Conservation (phyloP, 2,329 filamentous ascomycete genomes). For the Cladosporium sp. region DNA sequence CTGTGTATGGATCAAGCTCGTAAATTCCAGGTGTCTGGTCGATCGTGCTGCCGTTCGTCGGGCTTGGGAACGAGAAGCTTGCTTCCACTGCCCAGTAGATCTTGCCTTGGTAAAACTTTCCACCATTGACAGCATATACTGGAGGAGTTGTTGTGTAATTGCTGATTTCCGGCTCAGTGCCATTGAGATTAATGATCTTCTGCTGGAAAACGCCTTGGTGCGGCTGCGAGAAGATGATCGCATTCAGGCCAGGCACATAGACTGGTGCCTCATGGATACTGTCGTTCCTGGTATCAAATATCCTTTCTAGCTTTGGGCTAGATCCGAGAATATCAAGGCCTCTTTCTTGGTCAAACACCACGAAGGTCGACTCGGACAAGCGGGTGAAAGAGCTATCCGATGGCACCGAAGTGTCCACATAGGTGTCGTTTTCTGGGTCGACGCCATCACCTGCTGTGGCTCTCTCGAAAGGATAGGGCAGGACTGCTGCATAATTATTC, state of each 20-base stretch:
- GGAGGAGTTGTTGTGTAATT: conserved; percentile 45
- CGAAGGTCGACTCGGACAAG: conserved; percentile 34
- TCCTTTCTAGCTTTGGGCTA: conserved; percentile 37
- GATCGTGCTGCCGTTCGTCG: conserved; percentile 23
- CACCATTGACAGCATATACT: conserved; percentile 48
- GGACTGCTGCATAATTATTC: conserved; percentile 27
- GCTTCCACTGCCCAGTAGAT: conserved; percentile 40
- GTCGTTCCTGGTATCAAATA: conserved; percentile 31
- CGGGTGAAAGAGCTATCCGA: conserved; percentile 38
- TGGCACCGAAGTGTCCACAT: conserved; percentile 27
- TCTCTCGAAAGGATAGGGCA: conserved; percentile 26
- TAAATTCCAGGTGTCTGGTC: conserved; percentile 46
- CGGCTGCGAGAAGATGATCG: conserved; percentile 43
- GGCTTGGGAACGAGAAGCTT: conserved; percentile 31
- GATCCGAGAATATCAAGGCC: conserved; percentile 37
- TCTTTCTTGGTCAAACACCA: conserved; percentile 42
- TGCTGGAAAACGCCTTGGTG: conserved; percentile 42
- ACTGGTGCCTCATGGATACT: conserved; percentile 47
- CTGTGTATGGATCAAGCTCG: conserved; percentile 48
- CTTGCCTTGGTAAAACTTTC: conserved; percentile 42
- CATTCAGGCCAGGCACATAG: conserved; percentile 45
- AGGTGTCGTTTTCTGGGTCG: conserved; percentile 27
- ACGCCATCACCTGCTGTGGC: conserved; percentile 19
- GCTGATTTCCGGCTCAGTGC: conserved; percentile 42
- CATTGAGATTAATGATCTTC: conserved; percentile 45